Evolutionary conservation across 2,329 filamentous ascomycete species (phyloP).

Genomic region (Fusarium secorum): DNA sequence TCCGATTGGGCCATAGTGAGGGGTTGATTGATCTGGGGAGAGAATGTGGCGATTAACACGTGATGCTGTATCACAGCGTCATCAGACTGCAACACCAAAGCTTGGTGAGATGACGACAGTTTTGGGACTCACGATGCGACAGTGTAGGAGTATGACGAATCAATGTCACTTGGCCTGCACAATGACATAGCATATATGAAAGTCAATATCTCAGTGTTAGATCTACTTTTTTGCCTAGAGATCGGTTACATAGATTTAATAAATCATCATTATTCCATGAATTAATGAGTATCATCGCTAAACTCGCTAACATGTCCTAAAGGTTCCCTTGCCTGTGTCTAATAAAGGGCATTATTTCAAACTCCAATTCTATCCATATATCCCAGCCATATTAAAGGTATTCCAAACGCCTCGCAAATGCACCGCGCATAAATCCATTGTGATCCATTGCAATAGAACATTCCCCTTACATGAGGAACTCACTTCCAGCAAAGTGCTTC

Average conservation of each 20-base stretch:
- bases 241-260: too few species aligned
- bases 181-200: background rate
- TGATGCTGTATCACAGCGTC: conserved; percentile 33
- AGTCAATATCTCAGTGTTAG: background rate
- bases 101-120: conserved; percentile 20
- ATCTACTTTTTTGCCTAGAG: background rate
- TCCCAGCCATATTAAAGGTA: background rate
- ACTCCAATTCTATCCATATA: conserved; percentile 9
- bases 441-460: background rate
- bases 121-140: conserved; percentile 17
- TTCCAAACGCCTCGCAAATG: conserved; percentile 22
- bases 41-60: conserved; percentile 37
- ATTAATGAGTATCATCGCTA: background rate
- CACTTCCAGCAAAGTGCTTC: conserved; percentile 79
- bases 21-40: conserved; percentile 39
- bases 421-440: background rate
- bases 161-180: background rate
- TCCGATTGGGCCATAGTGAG: conserved; percentile 46
- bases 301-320: background rate
- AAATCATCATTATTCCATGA: background rate
- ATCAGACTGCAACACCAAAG: conserved; percentile 23
- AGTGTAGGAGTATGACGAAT: background rate
- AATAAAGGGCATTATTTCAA: background rate
- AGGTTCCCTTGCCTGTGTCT: background rate
- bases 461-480: conserved; percentile 61